Evolutionary conservation across 2,329 filamentous ascomycete genomes (phyloP).

Genomic region (Ceratocystis cubensis): DNA sequence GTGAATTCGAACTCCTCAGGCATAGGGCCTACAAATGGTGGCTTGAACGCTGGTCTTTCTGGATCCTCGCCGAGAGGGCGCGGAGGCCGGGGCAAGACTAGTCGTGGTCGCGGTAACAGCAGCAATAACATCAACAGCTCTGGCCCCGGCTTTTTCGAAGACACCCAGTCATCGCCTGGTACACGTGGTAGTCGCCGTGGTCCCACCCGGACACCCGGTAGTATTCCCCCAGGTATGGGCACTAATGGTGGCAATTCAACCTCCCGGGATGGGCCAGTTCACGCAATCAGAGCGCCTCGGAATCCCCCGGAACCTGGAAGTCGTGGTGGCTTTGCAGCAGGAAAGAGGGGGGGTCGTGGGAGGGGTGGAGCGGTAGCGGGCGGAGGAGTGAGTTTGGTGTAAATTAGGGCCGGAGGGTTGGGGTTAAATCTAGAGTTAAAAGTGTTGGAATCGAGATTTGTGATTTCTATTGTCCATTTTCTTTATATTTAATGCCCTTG

Average conservation of each 20-base stretch:
- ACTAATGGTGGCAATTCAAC: slow-evolving; percentile 34
- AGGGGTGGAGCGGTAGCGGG: neutral
- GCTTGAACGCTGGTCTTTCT: neutral
- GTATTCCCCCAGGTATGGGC: slow-evolving; percentile 22
- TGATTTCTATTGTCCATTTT: slow-evolving; percentile 2
- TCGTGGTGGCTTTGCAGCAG: slow-evolving; percentile 56
- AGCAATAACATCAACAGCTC: neutral
- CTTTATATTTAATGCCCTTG: neutral
- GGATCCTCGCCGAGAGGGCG: neutral
- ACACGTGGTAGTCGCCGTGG: neutral
- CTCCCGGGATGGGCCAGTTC: slow-evolving; percentile 52
- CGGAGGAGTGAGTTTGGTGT: slow-evolving; percentile 14
- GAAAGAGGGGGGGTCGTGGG: slow-evolving; percentile 1
- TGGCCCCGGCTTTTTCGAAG: neutral
- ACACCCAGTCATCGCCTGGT: neutral
- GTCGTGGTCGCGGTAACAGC: slow-evolving; percentile 31
- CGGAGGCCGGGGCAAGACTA: slow-evolving; percentile 33
- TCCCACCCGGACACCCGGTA: neutral
- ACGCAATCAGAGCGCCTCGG: slow-evolving; percentile 59
- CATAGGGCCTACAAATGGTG: neutral
- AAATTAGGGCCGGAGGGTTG: neutral
- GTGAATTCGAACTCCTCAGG: too few relatives aligned
- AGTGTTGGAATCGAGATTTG: neutral
- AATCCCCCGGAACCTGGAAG: slow-evolving; percentile 62
- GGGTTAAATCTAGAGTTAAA: neutral